Conservation (phyloP, 2,329 filamentous ascomycete species). For the Botrytis deweyae region DNA sequence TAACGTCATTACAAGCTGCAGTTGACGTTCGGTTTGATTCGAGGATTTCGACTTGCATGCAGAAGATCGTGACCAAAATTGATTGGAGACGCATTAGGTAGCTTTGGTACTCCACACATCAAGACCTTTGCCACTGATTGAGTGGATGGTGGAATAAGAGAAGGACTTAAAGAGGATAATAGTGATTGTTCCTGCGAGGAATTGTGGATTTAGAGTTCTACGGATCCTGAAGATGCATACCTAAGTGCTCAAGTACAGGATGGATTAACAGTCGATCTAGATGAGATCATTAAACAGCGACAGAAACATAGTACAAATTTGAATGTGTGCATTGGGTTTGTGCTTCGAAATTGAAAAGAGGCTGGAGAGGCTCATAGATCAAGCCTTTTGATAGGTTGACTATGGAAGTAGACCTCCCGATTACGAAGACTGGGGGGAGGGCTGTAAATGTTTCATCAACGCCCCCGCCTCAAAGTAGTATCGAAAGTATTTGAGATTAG, state of each 20-base stretch:
- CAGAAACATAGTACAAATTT: not conserved
- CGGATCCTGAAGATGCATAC: slow-evolving; percentile 16
- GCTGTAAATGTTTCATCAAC: slow-evolving; percentile 11
- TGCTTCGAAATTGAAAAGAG: not conserved
- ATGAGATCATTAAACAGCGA: slow-evolving; percentile 7
- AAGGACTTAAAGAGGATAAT: slow-evolving; percentile 6
- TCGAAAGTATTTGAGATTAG: slow-evolving; percentile 11
- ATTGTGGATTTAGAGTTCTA: slow-evolving; percentile 15
- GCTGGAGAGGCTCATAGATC: not conserved
- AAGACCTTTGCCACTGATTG: slow-evolving; percentile 17
- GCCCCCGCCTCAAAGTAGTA: slow-evolving; percentile 17
- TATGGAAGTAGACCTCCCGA: slow-evolving; percentile 1
- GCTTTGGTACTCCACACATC: slow-evolving; percentile 14
- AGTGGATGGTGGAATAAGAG: slow-evolving; percentile 11
- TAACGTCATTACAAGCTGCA: slow-evolving; percentile 10
- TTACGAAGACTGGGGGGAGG: not conserved
- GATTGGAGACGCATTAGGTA: slow-evolving; percentile 17
- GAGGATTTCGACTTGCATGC: slow-evolving; percentile 14
- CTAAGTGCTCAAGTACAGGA: slow-evolving; percentile 5
- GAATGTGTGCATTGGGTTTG: not conserved
- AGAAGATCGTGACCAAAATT: slow-evolving; percentile 21
- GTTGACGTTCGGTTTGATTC: slow-evolving; percentile 9
- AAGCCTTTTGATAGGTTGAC: not conserved
- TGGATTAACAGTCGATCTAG: slow-evolving; percentile 2
- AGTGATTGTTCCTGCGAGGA: slow-evolving; percentile 20